Base-by-base conservation (phyloP, 768 basidiomycete genomes). In the Suillus hirtellus region DNA sequence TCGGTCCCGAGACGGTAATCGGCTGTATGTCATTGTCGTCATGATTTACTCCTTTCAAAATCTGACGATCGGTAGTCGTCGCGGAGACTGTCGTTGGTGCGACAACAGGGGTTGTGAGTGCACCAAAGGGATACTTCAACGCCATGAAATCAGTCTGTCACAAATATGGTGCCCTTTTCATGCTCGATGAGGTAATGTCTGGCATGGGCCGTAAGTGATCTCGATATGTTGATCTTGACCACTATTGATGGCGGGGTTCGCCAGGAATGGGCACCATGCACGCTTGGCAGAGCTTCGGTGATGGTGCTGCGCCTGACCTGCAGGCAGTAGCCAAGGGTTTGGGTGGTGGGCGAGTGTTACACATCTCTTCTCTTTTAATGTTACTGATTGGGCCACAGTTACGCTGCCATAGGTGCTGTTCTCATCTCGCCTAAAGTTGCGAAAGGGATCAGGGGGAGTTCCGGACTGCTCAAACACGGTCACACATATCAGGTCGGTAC, bases 161-260 rank as follows among this genome's bases (percentile, higher is more conserved):
- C 44, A 92, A 89, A 74, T 89, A 82, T 67, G 89, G 81, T 46
- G 80, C 71, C 47, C 75, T 96, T 19, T 89, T 95, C 73, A 92
- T 95, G 47, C 82, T 95, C 42, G 95, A 96, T 69, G 95, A 96
- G 76, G 90, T 95, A 53, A 95, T 96, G 93, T 87, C 88, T 71
- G 93, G 93, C 50, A 93, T 95, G 89, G 92, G 93, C 63, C 86
- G 93, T 89, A 71, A 76, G 90, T 81, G 44, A 40, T 60, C 46
- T 31, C 61, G 54, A n/a, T 60, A 53, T 31, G 43, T 31, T 6
- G 17, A 17, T 35, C n/a, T 52, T 38, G 12, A 31, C 15, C 47
- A n/a, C 42, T 59, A 54, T 59, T 35, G 60, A 47, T 14, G 24
- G 15, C 31, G 38, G 9, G 12, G 46, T 59, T 38, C 50, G 9